Conservation (phyloP, 306 rosid genomes). For the Mimosa pudica region DNA sequence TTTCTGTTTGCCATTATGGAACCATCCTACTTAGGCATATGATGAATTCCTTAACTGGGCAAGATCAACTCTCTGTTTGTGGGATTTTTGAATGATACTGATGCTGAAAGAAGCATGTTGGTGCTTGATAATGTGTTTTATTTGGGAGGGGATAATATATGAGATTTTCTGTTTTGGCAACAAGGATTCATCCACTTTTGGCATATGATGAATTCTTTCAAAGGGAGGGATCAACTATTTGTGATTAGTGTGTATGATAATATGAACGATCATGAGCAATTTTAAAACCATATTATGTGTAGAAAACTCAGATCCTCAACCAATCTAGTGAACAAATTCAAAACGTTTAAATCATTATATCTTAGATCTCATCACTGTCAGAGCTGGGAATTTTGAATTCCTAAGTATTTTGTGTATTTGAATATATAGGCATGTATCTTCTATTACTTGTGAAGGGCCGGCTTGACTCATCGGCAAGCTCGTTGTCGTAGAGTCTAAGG, state of each 20-base stretch:
- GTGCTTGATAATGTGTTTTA: background rate
- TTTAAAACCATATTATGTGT: background rate
- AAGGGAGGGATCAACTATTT: background rate
- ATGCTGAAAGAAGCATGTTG: background rate
- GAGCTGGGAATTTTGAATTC: constrained; percentile 15
- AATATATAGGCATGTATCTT: background rate
- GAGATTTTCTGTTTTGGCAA: background rate
- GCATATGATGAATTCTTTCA: background rate
- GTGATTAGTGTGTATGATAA: background rate
- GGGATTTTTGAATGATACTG: background rate
- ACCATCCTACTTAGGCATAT: background rate
- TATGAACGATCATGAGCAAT: background rate
- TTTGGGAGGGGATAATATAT: background rate
- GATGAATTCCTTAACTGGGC: background rate
- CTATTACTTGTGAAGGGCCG: constrained; percentile 7
- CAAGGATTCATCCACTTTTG: background rate
- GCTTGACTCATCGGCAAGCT: too few relatives aligned
- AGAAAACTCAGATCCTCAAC: background rate
- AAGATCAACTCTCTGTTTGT: background rate
- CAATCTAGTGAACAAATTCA: background rate
- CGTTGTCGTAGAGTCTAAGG: too few relatives aligned
- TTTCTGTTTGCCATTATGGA: background rate
- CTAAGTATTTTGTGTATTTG: background rate
- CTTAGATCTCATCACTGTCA: background rate
- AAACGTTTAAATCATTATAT: background rate